Evolutionary conservation across 2,329 filamentous ascomycete species (phyloP), one percentile per base, ranked within the genome.

Genomic region (Thielaviopsis ethacetica): DNA sequence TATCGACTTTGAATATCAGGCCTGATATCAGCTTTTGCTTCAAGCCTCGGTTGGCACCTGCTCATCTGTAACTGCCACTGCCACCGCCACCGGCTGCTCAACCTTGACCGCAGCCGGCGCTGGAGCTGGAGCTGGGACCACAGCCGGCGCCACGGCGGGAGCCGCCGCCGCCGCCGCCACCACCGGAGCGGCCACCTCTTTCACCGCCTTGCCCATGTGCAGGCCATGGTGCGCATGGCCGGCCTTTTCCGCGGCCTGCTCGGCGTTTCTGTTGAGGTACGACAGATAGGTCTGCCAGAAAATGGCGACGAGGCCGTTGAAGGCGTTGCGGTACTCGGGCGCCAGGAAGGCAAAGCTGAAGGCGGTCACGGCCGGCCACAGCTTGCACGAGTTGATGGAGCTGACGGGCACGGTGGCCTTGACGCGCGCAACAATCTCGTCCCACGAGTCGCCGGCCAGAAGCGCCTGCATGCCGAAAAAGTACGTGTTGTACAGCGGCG

Each of bases 241-340:
- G n/a, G 27, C 51, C 50, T 51, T 49, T 26, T 58, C 60, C 15
- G 58, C 64, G 24, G 63, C 73, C 54, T 74, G 73, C 68, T 89
- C 88, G 1, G 87, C 88, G 62, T 75, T 74, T 66, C 85, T 78
- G 66, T 95, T 95, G 66, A 95, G 70, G 70, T 83, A 86, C 64
- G 84, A 88, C 65, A 96, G 67, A 75, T 95, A 96, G 0, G 88
- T 90, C 77, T 95, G 91, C 91, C 91, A 96, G 0, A 86, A 87
- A 56, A 95, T 85, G 1, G 88, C 88, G 63, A 95, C 79, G 6
- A 85, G 72, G 1, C 87, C 88, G 0, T 85, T 82, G 65, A 95
- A 93, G 17, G 95, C 78, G 65, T 83, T 87, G 56, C 91, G 76
- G 70, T 88, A 91, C 67, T 91, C 83, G 54, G 89, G 75, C 26